Evolutionary conservation across 805 yeast genomes (phyloP), one percentile per base, ranked within the genome.

Genomic region (Nakazawaea sp.): DNA sequence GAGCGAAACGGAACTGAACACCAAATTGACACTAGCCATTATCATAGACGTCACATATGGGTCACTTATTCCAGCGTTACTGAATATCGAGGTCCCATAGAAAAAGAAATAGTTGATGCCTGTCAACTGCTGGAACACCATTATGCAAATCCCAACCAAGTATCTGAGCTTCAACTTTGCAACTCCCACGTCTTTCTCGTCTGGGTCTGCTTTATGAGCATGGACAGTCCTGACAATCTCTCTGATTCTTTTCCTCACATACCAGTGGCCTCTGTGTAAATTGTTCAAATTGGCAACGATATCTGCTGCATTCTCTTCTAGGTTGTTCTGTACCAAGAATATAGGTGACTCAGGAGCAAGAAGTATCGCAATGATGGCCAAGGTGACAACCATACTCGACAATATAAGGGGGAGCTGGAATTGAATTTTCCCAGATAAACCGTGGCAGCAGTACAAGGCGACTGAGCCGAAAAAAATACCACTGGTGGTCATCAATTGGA

Each of bases 51-150:
- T 72, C 23, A 64, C 43, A 50, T 72, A 77, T 7, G 82, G 67
- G 49, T 78, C 74, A 10, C 57, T 51, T 30, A 77, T 45, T 10
- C 81, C 79, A 25, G 75, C 74, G 27, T 45, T 43, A 18, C 58
- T 55, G 51, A 81, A 78, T 41, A 79, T 67, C 9, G 71, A 58
- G n/a, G 79, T 71, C 32, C 82, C 80, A 46, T 72, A 79, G 56
- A 75, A 78, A 62, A 80, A 77, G 46, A 79, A 75, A 57, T 75
- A 79, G 58, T 79, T 79, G 38, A 77, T 69, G 43, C 87, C 87
- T 23, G 75, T 66, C 48, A 75, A 64, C 52, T 79, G 86, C 44
- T 61, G 66, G 25, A 58, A 49, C 29, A 49, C 48, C 24, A 52
- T 39, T 5, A 61, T 33, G 3, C 44, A 29, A 27, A 57, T 47